Evolutionary conservation across 2,329 filamentous ascomycete species (phyloP), one percentile per base, ranked within the genome.

Genomic region (Sporothrix euskadiensis): DNA sequence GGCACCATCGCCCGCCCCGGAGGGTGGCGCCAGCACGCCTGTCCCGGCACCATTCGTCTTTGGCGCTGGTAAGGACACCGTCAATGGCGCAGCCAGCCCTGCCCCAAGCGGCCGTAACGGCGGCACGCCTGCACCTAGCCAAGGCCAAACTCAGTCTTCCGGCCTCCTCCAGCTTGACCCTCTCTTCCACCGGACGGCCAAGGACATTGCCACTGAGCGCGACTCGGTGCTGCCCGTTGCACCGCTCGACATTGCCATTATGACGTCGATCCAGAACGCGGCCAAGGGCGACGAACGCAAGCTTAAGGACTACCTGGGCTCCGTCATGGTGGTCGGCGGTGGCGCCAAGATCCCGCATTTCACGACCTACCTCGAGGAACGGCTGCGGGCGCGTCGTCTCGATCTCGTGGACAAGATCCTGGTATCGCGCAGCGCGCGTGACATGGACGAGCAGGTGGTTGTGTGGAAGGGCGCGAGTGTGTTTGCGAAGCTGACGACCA

Each of bases 381-480:
- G 90, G 78, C 86, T 98, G 69, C 90, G 93, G 78, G 86, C 87
- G 75, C 86, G 91, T 69, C 83, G 88, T 59, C 88, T 88, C 4
- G 89, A 91, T 76, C 81, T 91, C 61, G 82, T 82, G 26, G 89
- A 91, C 44, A 84, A 85, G 74, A 89, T 91, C 75, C 82, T 90
- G 32, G 89, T 91, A 71, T 89, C 88, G 75, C 85, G 87, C 75
- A 96, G 86, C 86, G 96, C 96, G 0, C 87, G 95, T 78, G 96
- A 99, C 78, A 91, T 99, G 84, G 96, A 99, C 82, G 94, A 96
- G 74, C 94, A 98, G 82, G 94, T 98, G n/a, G 92, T 98, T 71
- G 91, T 91, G 9, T 99, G 96, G 96, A 99, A 99, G 86, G 96
- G 96, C 4, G 96, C 93, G 0, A 97, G 94, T 80, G 94, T 99